Evolutionary conservation across 164 flowering plant genomes (phyloP), one percentile per base, ranked within the genome.

Genomic region (Vitis rotundifolia): DNA sequence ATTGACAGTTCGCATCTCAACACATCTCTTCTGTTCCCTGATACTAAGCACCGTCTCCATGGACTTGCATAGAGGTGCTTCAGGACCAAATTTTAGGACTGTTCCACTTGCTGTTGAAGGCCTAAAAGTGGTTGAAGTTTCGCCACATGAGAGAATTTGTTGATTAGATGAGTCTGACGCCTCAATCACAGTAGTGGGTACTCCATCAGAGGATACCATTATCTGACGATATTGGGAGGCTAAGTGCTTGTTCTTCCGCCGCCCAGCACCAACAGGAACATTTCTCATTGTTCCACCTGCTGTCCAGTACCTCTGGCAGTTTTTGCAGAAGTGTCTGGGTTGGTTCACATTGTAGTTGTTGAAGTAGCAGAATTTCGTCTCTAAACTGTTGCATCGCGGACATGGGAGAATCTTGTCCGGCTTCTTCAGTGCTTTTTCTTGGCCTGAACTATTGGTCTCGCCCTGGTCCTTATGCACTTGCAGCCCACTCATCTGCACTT

Each of bases 271-370:
- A 11, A 85, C 67, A 29, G 86, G 85, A 61, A 85, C 86, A 71
- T 83, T 85, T 72, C 88, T 77, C 77, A 81, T 77, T 7, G 85
- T 81, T 44, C 88, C 86, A 10, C 88, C 88, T 19, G 86, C 88
- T 1, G 88, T 85, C 88, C 88, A 85, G 73, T 85, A 85, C 61
- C 88, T 76, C 59, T 81, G 88, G 73, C 88, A 85, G 50, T 80
- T 81, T 71, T 75, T 78, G 73, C 88, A 85, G 75, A 76, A 83
- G 51, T 85, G 86, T 71, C 88, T 73, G 60, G 86, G 88, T 68
- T 85, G 88, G 73, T 83, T 83, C 10, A 83, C 88, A 70, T 83
- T 85, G 71, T 85, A 85, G 70, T 85, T 85, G 49, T 85, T 85
- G 76, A 81, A 85, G 74, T 85, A 83, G 59, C 88, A 83, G 55